Percentiles rank a stretch among this genome's conserved stretches.
Evolutionary conservation across 495 filamentous ascomycete species (phyloP).

Genomic region (Pyronema domesticum): DNA sequence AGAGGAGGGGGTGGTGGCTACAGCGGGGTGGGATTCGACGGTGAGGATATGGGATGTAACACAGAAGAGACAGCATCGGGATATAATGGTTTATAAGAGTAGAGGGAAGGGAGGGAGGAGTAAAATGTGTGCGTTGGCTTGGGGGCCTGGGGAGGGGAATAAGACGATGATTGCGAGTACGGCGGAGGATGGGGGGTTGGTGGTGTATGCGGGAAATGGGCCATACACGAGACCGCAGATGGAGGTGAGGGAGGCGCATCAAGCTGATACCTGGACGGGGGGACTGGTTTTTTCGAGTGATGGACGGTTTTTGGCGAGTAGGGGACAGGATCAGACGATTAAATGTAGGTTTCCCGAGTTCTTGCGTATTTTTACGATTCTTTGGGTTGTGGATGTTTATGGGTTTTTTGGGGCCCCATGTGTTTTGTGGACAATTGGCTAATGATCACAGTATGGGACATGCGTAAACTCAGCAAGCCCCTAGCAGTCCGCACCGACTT

Average conservation of each 20-base stretch:
- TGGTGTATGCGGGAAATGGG: conserved; percentile 83
- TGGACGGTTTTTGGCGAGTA: conserved; percentile 70
- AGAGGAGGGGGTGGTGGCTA: conserved; percentile 64
- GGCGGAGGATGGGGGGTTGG: conserved; percentile 73
- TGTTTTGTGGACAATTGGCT: not conserved
- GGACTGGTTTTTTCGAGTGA: conserved; percentile 84
- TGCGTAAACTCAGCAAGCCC: conserved; percentile 80
- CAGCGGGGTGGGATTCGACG: conserved; percentile 83
- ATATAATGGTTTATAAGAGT: conserved; percentile 90
- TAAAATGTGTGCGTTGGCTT: conserved; percentile 80
- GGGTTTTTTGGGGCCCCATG: too few relatives aligned
- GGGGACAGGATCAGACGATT: conserved; percentile 66
- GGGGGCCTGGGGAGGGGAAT: conserved; percentile 63
- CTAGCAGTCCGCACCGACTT: conserved; percentile 59
- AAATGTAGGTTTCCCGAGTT: conserved; percentile 10
- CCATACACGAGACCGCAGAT: conserved; percentile 71
- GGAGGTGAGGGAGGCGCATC: conserved; percentile 75
- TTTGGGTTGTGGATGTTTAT: not conserved
- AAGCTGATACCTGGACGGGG: conserved; percentile 71
- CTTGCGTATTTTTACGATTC: not conserved
- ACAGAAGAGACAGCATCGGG: conserved; percentile 66
- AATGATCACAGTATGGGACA: conserved; percentile 70
- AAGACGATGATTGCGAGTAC: conserved; percentile 67
- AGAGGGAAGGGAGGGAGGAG: conserved; percentile 71
- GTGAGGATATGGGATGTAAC: conserved; percentile 93